Base-by-base conservation (phyloP, 2,329 filamentous ascomycete genomes). In the Eutypa lata region DNA sequence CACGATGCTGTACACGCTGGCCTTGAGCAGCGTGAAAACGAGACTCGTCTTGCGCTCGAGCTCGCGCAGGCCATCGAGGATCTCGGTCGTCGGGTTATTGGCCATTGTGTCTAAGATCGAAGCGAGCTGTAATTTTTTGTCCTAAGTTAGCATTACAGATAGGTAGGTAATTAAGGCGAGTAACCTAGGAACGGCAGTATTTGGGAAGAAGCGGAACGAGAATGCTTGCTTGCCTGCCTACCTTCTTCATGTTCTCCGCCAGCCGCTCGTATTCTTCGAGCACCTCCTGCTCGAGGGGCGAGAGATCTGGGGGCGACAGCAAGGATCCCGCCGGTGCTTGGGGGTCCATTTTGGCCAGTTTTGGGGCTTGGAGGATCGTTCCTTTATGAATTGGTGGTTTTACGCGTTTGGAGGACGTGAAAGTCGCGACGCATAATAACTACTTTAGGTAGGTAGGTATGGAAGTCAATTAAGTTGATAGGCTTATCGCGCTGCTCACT, bases 1-100 rank as follows among this genome's bases (percentile, higher is more conserved):
- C 56, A 99, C 92, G 76, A 99, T 99, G 68, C 90, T 96, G 76
- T 99, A 99, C 58, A 99, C 94, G 71, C 93, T 97, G 18, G 94
- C 93, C 77, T 99, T 99, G 68, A 99, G 81, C 68, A 97, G 74
- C 57, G 94, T 99, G 72, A 96, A 97, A 21, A 97, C 93, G 51
- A 96, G 78, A 61, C 91, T 91, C 43, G 93, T 97, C 78, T 97
- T 97, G 63, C 94, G 81, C 77, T 99, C 94, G 51, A 99, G 78
- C 43, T 92, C 87, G 50, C 94, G 80, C 62, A 99, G 78, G 8
- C 90, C 88, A 70, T 99, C 91, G 50, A 95, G 80, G 53, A 95
- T 92, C 60, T 89, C 90, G 7, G 88, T 87, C 21, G 90, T 87
- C 0, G 92, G 89, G 24, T 84, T 81, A 44, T 83, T 80, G 18